These are phyloP conservation scores for Aspergillus ochraceus DNA, from an alignment of 2,329 filamentous ascomycete genomes.

Conservation along the genomic window DNA sequence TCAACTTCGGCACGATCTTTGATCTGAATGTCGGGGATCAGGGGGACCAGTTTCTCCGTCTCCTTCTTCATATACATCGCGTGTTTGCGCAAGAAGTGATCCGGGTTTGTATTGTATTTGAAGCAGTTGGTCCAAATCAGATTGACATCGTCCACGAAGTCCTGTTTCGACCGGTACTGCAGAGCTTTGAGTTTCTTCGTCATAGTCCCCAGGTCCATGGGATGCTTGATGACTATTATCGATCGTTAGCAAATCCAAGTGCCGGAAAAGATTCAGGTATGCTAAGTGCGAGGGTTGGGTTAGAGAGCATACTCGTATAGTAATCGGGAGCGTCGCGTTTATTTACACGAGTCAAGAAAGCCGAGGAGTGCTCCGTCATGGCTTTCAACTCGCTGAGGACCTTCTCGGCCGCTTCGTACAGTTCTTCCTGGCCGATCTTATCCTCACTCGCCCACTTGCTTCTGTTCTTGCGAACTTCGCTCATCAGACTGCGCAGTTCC, in stretches of 20 bases:
- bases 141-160: slow-evolving; percentile 91
- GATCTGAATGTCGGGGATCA: slow-evolving; percentile 91
- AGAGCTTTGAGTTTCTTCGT: slow-evolving; percentile 91
- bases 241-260: slow-evolving; percentile 20
- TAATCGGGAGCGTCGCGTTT: slow-evolving; percentile 97
- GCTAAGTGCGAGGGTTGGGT: too few species aligned
- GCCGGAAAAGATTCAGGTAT: not conserved
- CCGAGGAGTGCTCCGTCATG: slow-evolving; percentile 95
- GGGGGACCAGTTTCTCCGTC: slow-evolving; percentile 90
- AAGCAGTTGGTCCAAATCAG: slow-evolving; percentile 97
- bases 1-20: slow-evolving; percentile 92
- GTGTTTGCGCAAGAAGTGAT: slow-evolving; percentile 85
- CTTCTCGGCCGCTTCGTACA: slow-evolving; percentile 96
- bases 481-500: slow-evolving; percentile 88
- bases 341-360: slow-evolving; percentile 90
- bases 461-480: slow-evolving; percentile 94
- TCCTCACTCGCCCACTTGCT: slow-evolving; percentile 99
- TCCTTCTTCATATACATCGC: slow-evolving; percentile 96
- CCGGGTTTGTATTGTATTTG: slow-evolving; percentile 88
- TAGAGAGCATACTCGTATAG: slow-evolving; percentile 68
- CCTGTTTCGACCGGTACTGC: slow-evolving; percentile 82
- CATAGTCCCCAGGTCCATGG: slow-evolving; percentile 97
- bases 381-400: slow-evolving; percentile 96
- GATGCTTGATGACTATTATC: slow-evolving; percentile 78
- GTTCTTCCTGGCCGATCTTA: slow-evolving; percentile 93